A percentile compares a stretch with the other conserved stretches of the same genome.
phyloP scores from a whole-genome alignment of 2,329 filamentous ascomycete species.

The Penicillium palitans region DNA sequence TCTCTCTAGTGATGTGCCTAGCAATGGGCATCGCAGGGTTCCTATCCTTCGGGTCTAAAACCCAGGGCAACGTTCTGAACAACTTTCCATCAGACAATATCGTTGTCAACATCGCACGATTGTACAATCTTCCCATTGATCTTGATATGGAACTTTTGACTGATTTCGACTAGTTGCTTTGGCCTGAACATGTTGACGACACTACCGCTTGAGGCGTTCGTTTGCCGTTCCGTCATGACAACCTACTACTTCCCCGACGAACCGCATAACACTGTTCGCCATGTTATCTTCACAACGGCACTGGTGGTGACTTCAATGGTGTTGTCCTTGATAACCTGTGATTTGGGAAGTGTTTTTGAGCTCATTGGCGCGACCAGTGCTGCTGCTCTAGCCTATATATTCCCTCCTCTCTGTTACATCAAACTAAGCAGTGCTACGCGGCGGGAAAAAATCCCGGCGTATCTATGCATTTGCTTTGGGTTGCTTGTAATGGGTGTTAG shows the following conservation, averaged over 20 bases:
- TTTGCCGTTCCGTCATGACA: slow-evolving; percentile 94
- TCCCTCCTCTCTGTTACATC: slow-evolving; percentile 93
- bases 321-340: slow-evolving; percentile 82
- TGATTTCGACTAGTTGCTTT: slow-evolving; percentile 63
- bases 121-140: slow-evolving; percentile 48
- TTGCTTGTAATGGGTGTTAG: slow-evolving; percentile 77
- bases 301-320: slow-evolving; percentile 77
- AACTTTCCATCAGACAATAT: slow-evolving; percentile 90
- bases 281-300: slow-evolving; percentile 80
- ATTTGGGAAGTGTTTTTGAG: slow-evolving; percentile 92
- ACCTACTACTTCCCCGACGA: slow-evolving; percentile 74
- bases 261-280: slow-evolving; percentile 78
- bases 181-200: slow-evolving; percentile 99
- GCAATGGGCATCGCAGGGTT: slow-evolving; percentile 86
- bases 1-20: slow-evolving; percentile 90
- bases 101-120: slow-evolving; percentile 89
- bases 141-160: slow-evolving; percentile 6
- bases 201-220: slow-evolving; percentile 92
- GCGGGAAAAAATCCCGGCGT: slow-evolving; percentile 70
- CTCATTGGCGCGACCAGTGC: slow-evolving; percentile 93
- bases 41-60: slow-evolving; percentile 87
- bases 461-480: slow-evolving; percentile 75
- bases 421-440: slow-evolving; percentile 79
- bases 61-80: slow-evolving; percentile 93
- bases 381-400: slow-evolving; percentile 89